A percentile compares a stretch with the other conserved stretches of the same genome.
phyloP scores from a whole-genome alignment of 2,329 filamentous ascomycete genomes.

The Trichoderma semiorbis region DNA sequence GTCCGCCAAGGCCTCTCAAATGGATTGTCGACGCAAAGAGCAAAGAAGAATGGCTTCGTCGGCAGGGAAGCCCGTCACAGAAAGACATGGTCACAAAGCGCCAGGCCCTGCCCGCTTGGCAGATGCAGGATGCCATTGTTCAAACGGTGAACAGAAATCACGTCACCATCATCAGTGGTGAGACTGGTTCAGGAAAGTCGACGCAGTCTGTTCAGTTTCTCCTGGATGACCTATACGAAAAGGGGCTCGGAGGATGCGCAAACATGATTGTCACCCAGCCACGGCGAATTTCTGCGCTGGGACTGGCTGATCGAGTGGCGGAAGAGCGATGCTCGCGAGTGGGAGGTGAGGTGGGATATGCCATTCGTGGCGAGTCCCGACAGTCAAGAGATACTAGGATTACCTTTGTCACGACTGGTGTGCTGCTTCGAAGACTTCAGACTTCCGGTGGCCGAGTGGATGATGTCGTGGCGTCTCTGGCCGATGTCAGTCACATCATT shows the following conservation, averaged over 20 bases:
- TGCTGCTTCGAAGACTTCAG: conserved; percentile 85
- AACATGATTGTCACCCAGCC: conserved; percentile 97
- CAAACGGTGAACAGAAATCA: conserved; percentile 71
- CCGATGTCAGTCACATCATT: conserved; percentile 89
- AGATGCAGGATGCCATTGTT: conserved; percentile 72
- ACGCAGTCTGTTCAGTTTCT: conserved; percentile 97
- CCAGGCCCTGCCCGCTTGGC: conserved; percentile 81
- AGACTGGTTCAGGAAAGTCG: conserved; percentile 95
- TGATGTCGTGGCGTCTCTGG: conserved; percentile 75
- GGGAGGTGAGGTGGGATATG: conserved; percentile 86
- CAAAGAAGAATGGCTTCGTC: conserved; percentile 64
- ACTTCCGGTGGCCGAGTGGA: conserved; percentile 77
- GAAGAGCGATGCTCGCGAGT: conserved; percentile 81
- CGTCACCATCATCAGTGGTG: conserved; percentile 94
- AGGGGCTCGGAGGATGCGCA: conserved; percentile 68
- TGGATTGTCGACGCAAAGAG: conserved; percentile 61
- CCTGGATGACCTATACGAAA: conserved; percentile 81
- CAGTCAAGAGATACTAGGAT: conserved; percentile 74
- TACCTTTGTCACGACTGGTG: conserved; percentile 93
- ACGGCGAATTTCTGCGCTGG: conserved; percentile 87
- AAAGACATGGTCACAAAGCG: conserved; percentile 73
- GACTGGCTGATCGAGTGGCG: conserved; percentile 88
- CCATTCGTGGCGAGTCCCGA: conserved; percentile 86
- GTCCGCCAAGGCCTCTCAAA: conserved; percentile 56
- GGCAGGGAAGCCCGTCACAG: conserved; percentile 62